phyloP scores from a whole-genome alignment of 331 rosid genomes.

The Malus hybrid region DNA sequence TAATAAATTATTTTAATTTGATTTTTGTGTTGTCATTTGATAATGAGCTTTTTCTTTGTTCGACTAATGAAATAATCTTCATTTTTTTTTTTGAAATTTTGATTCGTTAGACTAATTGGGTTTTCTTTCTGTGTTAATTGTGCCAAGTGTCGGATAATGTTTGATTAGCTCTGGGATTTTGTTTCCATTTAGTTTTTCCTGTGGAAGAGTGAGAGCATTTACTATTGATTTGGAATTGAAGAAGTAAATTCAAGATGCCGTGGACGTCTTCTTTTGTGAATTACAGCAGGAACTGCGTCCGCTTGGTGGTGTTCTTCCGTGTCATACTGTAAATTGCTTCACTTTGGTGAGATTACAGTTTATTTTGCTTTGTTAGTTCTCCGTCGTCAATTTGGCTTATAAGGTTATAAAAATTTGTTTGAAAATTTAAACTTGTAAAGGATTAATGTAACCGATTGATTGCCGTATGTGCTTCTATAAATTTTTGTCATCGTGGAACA shows the following conservation, averaged over 20 bases:
- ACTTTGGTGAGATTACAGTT: slow-evolving; percentile 36
- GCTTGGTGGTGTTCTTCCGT: slow-evolving; percentile 80
- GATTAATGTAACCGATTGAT: no score
- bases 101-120: background rate
- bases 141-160: background rate
- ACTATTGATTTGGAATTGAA: slow-evolving; percentile 27
- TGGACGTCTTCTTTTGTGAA: slow-evolving; percentile 63
- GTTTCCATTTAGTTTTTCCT: slow-evolving; percentile 15
- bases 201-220: slow-evolving; percentile 11
- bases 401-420: no score
- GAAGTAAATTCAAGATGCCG: slow-evolving; percentile 59
- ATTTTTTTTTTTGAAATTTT: background rate
- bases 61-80: background rate
- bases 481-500: background rate
- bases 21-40: background rate
- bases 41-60: background rate
- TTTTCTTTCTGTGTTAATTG: background rate
- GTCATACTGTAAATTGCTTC: slow-evolving; percentile 73
- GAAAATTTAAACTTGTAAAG: no score
- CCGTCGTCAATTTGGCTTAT: no score
- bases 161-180: background rate
- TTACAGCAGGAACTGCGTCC: slow-evolving; percentile 62
- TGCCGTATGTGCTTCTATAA: background rate
- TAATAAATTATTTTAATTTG: background rate
- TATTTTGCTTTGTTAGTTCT: background rate